Conservation (phyloP, 2,329 filamentous ascomycete species). For the Karstenula rhodostoma region DNA sequence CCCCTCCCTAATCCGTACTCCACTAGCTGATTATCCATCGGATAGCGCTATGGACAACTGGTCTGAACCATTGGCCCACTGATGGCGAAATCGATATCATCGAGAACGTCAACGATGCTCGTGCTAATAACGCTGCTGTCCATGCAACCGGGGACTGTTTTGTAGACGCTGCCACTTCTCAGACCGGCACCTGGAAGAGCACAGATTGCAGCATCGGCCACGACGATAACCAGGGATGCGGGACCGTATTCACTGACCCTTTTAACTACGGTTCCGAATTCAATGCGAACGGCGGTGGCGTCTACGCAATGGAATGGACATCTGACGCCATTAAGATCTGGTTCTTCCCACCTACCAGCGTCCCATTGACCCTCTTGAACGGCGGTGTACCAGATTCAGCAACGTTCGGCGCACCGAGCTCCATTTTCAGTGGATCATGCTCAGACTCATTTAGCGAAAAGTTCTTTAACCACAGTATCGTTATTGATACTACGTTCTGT, state of each 20-base stretch:
- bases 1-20: not conserved
- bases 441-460: conserved; percentile 47
- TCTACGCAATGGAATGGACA: conserved; percentile 68
- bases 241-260: conserved; percentile 25
- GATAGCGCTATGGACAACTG: conserved; percentile 33
- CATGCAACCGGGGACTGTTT: conserved; percentile 52
- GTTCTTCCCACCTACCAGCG: conserved; percentile 73
- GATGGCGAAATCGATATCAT: conserved; percentile 52
- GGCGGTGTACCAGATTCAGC: conserved; percentile 63
- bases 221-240: conserved; percentile 35
- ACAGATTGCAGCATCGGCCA: conserved; percentile 55
- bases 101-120: conserved; percentile 51
- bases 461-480: conserved; percentile 75
- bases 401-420: conserved; percentile 70
- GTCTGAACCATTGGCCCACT: conserved; percentile 45
- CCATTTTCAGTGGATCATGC: conserved; percentile 64
- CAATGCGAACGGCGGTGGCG: conserved; percentile 44
- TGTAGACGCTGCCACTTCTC: conserved; percentile 39
- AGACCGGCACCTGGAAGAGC: conserved; percentile 57
- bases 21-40: not conserved
- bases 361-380: conserved; percentile 58
- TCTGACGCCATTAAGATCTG: conserved; percentile 73
- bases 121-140: conserved; percentile 51
- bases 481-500: conserved; percentile 83
- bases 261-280: conserved; percentile 38